Evolutionary conservation across 148 eudicot species (phyloP).

Genomic region (Silene uniflora): DNA sequence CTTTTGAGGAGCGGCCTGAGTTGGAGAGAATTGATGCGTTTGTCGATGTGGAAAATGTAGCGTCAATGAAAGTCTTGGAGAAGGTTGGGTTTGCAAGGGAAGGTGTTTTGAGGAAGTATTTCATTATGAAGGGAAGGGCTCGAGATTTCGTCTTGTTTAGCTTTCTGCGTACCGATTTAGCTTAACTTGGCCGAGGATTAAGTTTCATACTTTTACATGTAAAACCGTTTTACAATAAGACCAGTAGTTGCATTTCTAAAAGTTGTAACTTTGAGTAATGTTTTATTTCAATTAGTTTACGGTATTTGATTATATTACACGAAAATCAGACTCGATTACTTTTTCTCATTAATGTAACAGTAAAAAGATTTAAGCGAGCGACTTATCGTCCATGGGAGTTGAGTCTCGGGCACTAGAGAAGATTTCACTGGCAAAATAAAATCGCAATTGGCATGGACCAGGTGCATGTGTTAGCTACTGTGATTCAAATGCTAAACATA

Average conservation of each 20-base stretch:
- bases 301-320: too few relatives aligned
- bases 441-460: neutral
- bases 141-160: constrained; percentile 44
- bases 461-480: neutral
- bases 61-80: constrained; percentile 54
- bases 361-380: too few relatives aligned
- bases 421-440: too few relatives aligned
- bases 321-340: too few relatives aligned
- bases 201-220: too few relatives aligned
- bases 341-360: too few relatives aligned
- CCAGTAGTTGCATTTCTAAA: too few relatives aligned
- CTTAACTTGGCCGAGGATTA: neutral
- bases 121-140: constrained; percentile 28
- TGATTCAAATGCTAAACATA: neutral
- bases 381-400: too few relatives aligned
- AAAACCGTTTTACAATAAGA: too few relatives aligned
- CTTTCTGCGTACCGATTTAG: constrained; percentile 29
- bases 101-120: constrained; percentile 44
- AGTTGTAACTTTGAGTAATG: too few relatives aligned
- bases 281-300: too few relatives aligned
- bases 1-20: constrained; percentile 37
- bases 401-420: too few relatives aligned
- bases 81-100: constrained; percentile 45
- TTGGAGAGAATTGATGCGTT: constrained; percentile 45
- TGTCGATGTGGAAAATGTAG: constrained; percentile 41